Percentiles rank a stretch among this genome's conserved stretches.
Evolutionary conservation across 2,329 filamentous ascomycete genomes (phyloP).

Genomic region (Colletotrichum camelliae): DNA sequence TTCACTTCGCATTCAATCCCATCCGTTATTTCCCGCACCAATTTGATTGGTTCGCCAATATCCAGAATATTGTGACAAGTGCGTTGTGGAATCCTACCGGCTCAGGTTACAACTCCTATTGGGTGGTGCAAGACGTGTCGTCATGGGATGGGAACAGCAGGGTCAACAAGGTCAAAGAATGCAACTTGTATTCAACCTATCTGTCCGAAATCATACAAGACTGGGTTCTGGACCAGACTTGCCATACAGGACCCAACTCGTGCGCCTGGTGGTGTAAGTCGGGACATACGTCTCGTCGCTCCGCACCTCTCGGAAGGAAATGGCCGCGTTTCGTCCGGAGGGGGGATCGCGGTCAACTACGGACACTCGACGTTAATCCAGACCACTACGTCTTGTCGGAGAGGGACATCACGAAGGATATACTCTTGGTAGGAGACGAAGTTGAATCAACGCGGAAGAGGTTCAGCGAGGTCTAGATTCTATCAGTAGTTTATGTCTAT

Average conservation of each 20-base stretch:
- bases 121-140: background rate
- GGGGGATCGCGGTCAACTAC: background rate
- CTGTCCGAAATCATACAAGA: background rate
- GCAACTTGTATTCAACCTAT: accelerated
- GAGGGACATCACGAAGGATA: background rate
- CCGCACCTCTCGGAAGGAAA: no score
- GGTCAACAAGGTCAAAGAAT: background rate
- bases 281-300: background rate
- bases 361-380: accelerated
- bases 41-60: background rate
- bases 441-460: background rate
- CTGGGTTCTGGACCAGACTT: background rate
- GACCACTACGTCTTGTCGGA: background rate
- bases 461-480: background rate
- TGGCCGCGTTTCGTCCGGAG: background rate
- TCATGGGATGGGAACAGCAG: background rate
- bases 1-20: background rate
- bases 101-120: accelerated
- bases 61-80: background rate
- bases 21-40: background rate
- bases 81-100: accelerated
- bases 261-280: background rate
- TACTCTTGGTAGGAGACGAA: background rate
- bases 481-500: background rate
- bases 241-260: background rate